phyloP scores from a whole-genome alignment of 2,329 filamentous ascomycete species.

The Xylariaceae sp. region DNA sequence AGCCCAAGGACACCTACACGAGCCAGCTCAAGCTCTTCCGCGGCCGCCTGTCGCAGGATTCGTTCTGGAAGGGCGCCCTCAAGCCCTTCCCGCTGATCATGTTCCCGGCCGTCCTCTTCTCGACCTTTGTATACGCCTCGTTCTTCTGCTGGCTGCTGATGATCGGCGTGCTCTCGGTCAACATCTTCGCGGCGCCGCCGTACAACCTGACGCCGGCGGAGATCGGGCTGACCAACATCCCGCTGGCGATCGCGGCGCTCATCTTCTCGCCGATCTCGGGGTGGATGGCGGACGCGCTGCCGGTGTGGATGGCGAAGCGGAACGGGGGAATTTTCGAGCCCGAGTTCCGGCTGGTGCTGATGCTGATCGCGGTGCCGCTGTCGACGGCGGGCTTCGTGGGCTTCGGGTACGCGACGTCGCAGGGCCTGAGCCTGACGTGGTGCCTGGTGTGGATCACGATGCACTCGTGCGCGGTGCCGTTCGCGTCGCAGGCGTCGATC shows the following conservation, averaged over 20 bases:
- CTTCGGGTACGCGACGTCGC: conserved; percentile 11
- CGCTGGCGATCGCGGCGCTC: conserved; percentile 15
- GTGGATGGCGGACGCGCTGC: conserved; percentile 20
- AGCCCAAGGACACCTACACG: conserved; percentile 15
- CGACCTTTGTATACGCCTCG: conserved; percentile 20
- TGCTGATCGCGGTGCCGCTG: conserved; percentile 16
- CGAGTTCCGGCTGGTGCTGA: conserved; percentile 21
- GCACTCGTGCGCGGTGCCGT: conserved; percentile 20
- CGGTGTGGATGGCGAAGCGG: conserved; percentile 20
- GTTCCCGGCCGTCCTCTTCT: conserved; percentile 23
- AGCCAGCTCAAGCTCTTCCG: conserved; percentile 22
- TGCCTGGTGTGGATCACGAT: conserved; percentile 21
- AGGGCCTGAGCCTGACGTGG: conserved; percentile 14
- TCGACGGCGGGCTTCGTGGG: conserved; percentile 20
- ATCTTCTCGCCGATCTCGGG: conserved; percentile 19
- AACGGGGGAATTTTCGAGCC: conserved; percentile 20
- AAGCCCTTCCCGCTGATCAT: conserved; percentile 24
- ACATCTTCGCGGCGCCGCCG: conserved; percentile 16
- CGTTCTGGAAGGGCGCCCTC: conserved; percentile 21
- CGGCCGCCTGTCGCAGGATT: conserved; percentile 22
- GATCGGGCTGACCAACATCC: conserved; percentile 20
- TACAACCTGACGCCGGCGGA: conserved; percentile 19
- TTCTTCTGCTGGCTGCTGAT: conserved; percentile 22
- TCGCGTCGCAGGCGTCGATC: conserved; percentile 19
- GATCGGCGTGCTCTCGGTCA: conserved; percentile 20